Percentiles rank a stretch among this genome's conserved stretches.
These are phyloP conservation scores for Phialophora macrospora DNA, from an alignment of 2,329 filamentous ascomycete genomes.

Conservation along the genomic window DNA sequence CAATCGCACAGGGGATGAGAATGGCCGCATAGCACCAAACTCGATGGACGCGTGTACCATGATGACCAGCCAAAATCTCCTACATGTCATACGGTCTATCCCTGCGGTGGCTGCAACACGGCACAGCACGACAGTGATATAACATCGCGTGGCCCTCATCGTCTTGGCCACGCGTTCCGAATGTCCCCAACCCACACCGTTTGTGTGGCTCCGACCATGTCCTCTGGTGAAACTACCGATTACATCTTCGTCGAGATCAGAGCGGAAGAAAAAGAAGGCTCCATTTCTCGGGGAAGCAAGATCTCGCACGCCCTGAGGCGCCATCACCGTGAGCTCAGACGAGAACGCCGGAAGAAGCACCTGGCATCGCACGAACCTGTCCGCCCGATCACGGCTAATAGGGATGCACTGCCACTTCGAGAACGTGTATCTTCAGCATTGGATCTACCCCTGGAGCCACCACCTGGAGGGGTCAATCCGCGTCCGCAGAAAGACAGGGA, in stretches of 20 bases:
- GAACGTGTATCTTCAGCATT: not conserved
- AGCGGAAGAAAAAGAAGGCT: not conserved
- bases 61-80: too few relatives aligned
- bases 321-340: constrained; percentile 2
- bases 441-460: not conserved
- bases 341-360: not conserved
- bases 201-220: not conserved
- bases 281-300: constrained; percentile 1
- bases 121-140: too few relatives aligned
- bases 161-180: too few relatives aligned
- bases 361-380: not conserved
- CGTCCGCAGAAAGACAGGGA: not conserved
- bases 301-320: constrained; percentile 10
- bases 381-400: not conserved
- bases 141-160: too few relatives aligned
- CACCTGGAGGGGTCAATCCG: not conserved
- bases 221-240: not conserved
- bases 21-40: too few relatives aligned
- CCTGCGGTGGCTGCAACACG: too few relatives aligned
- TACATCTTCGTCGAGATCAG: constrained; percentile 8
- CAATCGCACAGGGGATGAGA: too few relatives aligned
- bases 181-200: too few relatives aligned
- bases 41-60: too few relatives aligned
- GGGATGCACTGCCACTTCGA: not conserved
- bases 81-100: too few relatives aligned